phyloP scores from a whole-genome alignment of 176 grass and related monocot species.

The Coix lacrymajobi region DNA sequence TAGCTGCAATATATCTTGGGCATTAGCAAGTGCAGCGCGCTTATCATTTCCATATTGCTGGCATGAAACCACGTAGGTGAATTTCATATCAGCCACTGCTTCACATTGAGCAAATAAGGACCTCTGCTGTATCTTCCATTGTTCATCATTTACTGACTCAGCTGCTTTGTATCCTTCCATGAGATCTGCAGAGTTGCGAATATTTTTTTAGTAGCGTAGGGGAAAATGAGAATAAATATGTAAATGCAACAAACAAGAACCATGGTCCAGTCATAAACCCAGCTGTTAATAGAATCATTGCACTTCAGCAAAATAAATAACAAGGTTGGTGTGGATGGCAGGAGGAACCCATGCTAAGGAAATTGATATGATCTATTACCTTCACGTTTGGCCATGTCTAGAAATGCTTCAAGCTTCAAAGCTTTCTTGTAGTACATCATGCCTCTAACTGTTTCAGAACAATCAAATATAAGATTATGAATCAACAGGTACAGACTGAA shows the following conservation, averaged over 20 bases:
- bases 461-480: conserved; percentile 26
- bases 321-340: background rate
- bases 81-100: conserved; percentile 92
- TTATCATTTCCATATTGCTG: conserved; percentile 98
- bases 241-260: conserved; percentile 7
- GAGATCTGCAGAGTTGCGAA: conserved; percentile 51
- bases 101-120: conserved; percentile 72
- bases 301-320: background rate
- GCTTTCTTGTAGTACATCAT: conserved; percentile 99
- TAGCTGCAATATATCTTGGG: conserved; percentile 86
- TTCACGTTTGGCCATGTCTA: conserved; percentile 85
- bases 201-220: background rate
- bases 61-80: conserved; percentile 93
- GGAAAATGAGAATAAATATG: conserved; percentile 15
- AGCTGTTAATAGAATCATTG: conserved; percentile 11
- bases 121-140: conserved; percentile 57
- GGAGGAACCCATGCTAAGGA: background rate
- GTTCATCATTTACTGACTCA: conserved; percentile 55
- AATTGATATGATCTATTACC: conserved; percentile 35
- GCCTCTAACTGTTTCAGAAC: conserved; percentile 65
- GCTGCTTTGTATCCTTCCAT: conserved; percentile 95
- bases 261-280: background rate
- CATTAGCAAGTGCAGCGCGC: conserved; percentile 63
- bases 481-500: background rate
- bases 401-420: conserved; percentile 91